Evolutionary conservation across 768 basidiomycete genomes (phyloP).

Genomic region (Grammothele lineata): DNA sequence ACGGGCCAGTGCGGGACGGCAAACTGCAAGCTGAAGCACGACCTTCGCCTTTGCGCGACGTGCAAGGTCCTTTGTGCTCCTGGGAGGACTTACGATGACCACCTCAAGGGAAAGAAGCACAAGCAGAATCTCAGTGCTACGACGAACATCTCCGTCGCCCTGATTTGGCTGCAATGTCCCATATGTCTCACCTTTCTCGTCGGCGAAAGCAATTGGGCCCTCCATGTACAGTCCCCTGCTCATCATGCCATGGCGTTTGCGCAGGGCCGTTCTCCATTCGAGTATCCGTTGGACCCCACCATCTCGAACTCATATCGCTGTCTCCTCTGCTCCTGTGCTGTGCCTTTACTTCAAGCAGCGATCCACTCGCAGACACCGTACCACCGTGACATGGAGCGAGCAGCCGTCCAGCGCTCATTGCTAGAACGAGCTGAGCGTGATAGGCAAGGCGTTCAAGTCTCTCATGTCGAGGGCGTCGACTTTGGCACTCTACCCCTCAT

Average conservation of each 20-base stretch:
- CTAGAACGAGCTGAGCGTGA: slow-evolving; percentile 25
- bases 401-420: neutral
- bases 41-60: neutral
- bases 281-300: neutral
- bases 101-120: neutral
- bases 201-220: neutral
- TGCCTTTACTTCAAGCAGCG: neutral
- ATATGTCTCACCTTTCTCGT: neutral
- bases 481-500: slow-evolving; percentile 46
- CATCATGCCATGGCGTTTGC: neutral
- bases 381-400: neutral
- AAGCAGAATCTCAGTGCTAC: neutral
- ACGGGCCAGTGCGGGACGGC: no score
- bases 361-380: neutral
- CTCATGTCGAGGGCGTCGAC: slow-evolving; percentile 36
- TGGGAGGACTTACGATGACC: neutral
- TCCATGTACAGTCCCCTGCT: neutral
- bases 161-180: neutral
- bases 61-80: neutral
- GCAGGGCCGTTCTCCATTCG: neutral
- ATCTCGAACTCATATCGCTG: neutral
- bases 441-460: slow-evolving; percentile 45
- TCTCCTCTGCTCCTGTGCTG: neutral
- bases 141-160: neutral
- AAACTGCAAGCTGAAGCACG: neutral